Evolutionary conservation across 177 flowering plant genomes (phyloP).

Genomic region (Vitis hybrid): DNA sequence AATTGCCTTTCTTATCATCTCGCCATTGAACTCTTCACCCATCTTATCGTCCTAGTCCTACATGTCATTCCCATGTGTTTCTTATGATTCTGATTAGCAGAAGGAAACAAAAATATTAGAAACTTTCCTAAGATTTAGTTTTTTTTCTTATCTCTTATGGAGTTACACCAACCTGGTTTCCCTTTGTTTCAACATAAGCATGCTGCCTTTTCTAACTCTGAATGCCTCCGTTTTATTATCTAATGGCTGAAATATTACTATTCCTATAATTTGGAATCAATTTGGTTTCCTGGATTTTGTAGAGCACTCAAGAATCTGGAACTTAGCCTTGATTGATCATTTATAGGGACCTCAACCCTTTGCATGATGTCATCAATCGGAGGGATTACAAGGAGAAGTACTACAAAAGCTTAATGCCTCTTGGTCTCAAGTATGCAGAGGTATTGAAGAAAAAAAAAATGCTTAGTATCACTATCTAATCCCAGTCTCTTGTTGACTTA

Average conservation of each 20-base stretch:
- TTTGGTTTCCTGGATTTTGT: neutral
- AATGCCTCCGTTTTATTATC: neutral
- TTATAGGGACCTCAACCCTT: constrained; percentile 91
- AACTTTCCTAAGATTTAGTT: too few species aligned
- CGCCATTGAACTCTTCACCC: too few species aligned
- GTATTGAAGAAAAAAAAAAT: constrained; percentile 26
- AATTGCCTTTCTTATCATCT: too few species aligned
- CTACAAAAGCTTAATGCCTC: constrained; percentile 61
- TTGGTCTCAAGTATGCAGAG: constrained; percentile 72
- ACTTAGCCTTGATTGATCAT: constrained; percentile 18
- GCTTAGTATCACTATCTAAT: constrained; percentile 6
- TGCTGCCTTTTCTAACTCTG: neutral
- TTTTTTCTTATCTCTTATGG: neutral
- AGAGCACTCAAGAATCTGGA: neutral
- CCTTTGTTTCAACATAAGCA: neutral
- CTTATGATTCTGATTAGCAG: too few species aligned
- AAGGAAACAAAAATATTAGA: too few species aligned
- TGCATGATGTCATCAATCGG: constrained; percentile 59
- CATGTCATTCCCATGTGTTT: too few species aligned
- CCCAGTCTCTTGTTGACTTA: constrained; percentile 29
- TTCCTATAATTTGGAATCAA: neutral
- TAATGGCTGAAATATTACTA: neutral
- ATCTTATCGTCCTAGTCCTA: too few species aligned
- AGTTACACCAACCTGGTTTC: neutral
- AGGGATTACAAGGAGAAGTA: constrained; percentile 79